Evolutionary conservation across 1,139 yeast genomes (phyloP).

Genomic region (Geotrichum aggregatum): DNA sequence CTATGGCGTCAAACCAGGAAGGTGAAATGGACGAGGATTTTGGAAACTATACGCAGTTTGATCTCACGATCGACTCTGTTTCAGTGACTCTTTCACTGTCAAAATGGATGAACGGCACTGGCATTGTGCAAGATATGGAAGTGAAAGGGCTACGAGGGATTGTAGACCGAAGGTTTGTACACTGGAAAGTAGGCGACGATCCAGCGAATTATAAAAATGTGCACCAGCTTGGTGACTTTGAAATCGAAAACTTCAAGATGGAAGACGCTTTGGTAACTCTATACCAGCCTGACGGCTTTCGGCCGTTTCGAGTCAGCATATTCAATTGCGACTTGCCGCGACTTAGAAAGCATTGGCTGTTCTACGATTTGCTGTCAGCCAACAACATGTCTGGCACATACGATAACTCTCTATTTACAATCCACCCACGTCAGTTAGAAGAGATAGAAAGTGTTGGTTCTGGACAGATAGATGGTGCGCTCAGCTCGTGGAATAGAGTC

Average conservation of each 20-base stretch:
- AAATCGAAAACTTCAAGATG: constrained; percentile 74
- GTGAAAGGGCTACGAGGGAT: constrained; percentile 85
- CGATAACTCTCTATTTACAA: constrained; percentile 87
- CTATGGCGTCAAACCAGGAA: constrained; percentile 23
- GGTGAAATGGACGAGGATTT: constrained; percentile 55
- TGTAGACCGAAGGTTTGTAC: constrained; percentile 82
- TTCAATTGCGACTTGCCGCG: constrained; percentile 77
- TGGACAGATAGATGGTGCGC: constrained; percentile 23
- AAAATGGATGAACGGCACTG: constrained; percentile 87
- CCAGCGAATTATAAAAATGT: constrained; percentile 75
- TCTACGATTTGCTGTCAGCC: constrained; percentile 81
- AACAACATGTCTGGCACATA: constrained; percentile 84
- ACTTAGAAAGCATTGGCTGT: constrained; percentile 87
- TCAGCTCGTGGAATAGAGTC: constrained; percentile 53
- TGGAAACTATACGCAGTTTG: constrained; percentile 94
- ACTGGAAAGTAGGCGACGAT: constrained; percentile 77
- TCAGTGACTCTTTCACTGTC: constrained; percentile 73
- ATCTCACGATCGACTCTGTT: constrained; percentile 80
- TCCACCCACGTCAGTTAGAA: constrained; percentile 63
- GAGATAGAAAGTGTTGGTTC: constrained; percentile 12
- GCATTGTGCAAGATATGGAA: constrained; percentile 77
- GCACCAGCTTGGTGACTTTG: constrained; percentile 85
- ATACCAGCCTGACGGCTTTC: constrained; percentile 71
- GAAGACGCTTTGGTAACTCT: constrained; percentile 81
- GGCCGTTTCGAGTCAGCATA: constrained; percentile 81